Evolutionary conservation across 768 basidiomycete species (phyloP).

Genomic region (Naganishia antarctica): DNA sequence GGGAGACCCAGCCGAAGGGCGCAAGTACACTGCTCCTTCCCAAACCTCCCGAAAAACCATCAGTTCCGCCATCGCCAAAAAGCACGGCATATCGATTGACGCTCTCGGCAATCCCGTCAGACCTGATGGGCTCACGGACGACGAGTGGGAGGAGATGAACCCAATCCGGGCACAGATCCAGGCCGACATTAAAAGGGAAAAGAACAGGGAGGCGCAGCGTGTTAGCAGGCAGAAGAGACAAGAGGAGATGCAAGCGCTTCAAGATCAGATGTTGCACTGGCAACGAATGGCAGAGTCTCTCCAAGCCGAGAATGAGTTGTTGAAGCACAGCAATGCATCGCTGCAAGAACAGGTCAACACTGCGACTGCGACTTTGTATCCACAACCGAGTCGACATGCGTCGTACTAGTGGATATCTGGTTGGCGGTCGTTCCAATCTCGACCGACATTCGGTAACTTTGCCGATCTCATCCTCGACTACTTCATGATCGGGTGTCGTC

Average conservation of each 20-base stretch:
- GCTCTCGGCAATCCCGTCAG: conserved; percentile 9
- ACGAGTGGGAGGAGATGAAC: conserved; percentile 13
- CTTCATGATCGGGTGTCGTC: background rate
- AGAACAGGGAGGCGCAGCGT: conserved; percentile 15
- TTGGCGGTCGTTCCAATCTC: background rate
- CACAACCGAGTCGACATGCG: background rate
- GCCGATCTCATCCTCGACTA: too few relatives aligned
- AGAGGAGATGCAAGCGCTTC: conserved; percentile 7
- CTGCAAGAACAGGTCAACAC: background rate
- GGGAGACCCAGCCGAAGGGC: conserved; percentile 12
- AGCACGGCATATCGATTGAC: conserved; percentile 8
- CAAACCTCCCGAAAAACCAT: conserved; percentile 17
- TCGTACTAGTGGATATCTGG: background rate
- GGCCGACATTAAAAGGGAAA: conserved; percentile 13
- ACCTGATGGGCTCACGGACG: conserved; percentile 10
- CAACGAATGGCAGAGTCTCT: background rate
- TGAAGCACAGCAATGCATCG: background rate
- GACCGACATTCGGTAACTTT: too few relatives aligned
- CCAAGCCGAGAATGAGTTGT: background rate
- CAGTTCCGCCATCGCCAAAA: conserved; percentile 13
- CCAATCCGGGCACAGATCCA: background rate
- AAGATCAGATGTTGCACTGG: background rate
- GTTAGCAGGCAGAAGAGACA: conserved; percentile 13
- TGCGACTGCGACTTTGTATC: background rate
- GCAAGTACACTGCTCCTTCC: conserved; percentile 16